Evolutionary conservation across 108 stramenopile genomes (phyloP).

Genomic region (Nitzschia putrida): DNA sequence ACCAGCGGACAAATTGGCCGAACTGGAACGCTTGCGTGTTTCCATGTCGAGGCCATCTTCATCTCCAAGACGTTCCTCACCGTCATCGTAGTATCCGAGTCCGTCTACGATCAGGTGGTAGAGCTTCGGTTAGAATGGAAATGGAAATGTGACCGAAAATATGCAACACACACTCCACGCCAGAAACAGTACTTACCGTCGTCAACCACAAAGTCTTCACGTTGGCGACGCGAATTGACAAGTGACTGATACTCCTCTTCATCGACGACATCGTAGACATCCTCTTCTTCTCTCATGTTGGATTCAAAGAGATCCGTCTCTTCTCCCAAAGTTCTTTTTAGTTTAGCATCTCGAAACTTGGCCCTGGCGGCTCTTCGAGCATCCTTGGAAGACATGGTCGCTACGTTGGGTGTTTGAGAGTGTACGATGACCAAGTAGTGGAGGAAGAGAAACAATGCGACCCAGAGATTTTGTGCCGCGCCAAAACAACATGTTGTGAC

Average conservation of each 20-base stretch:
- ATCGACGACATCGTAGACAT: conserved; percentile 87
- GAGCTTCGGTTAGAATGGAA: background rate
- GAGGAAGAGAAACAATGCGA: too few relatives aligned
- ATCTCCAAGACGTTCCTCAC: conserved; percentile 90
- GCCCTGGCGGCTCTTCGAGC: conserved; percentile 33
- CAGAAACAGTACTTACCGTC: conserved; percentile 64
- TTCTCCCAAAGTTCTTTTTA: conserved; percentile 12
- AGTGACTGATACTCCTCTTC: conserved; percentile 85
- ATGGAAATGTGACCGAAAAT: background rate
- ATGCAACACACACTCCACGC: background rate
- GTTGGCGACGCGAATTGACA: conserved; percentile 83
- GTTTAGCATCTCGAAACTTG: conserved; percentile 25
- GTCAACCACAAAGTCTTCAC: conserved; percentile 98
- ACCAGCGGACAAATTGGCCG: conserved; percentile 59
- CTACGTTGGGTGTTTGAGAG: background rate
- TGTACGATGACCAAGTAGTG: too few relatives aligned
- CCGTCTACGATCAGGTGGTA: too few relatives aligned
- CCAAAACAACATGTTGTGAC: background rate
- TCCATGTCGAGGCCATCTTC: conserved; percentile 40
- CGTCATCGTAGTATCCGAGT: conserved; percentile 96
- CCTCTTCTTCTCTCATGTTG: conserved; percentile 59
- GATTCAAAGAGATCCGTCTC: conserved; percentile 29
- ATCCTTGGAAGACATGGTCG: conserved; percentile 32
- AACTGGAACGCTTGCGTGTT: conserved; percentile 36
- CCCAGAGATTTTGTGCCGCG: too few relatives aligned